Evolutionary conservation across 805 yeast genomes (phyloP).

Genomic region (Starmera dryadoides): DNA sequence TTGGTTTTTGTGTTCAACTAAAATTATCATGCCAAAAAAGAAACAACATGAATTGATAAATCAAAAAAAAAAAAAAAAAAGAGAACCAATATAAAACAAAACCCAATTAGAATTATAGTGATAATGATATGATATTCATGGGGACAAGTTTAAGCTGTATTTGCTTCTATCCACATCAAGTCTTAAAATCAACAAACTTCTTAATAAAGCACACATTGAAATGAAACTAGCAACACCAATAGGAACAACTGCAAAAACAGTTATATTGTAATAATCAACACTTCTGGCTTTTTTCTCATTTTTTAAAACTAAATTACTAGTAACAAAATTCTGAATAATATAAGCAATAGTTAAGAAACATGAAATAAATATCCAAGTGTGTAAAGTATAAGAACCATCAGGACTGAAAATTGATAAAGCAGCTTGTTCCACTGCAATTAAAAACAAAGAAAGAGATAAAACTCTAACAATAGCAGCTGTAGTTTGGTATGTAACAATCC

Average conservation of each 20-base stretch:
- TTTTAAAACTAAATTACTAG: constrained; percentile 55
- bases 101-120: no score
- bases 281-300: constrained; percentile 39
- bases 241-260: constrained; percentile 97
- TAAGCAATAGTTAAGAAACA: constrained; percentile 75
- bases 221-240: constrained; percentile 91
- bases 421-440: constrained; percentile 64
- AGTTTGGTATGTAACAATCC: constrained; percentile 88
- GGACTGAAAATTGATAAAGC: constrained; percentile 63
- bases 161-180: constrained; percentile 38
- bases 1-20: no score
- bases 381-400: constrained; percentile 65
- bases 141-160: neutral
- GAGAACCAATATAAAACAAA: no score
- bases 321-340: constrained; percentile 81
- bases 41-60: no score
- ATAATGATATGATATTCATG: no score
- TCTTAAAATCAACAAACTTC: constrained; percentile 70
- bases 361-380: constrained; percentile 88
- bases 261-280: constrained; percentile 80
- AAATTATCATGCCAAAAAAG: no score
- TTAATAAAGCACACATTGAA: constrained; percentile 78
- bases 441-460: constrained; percentile 70
- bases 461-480: constrained; percentile 85
- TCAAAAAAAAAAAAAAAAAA: no score